Percentiles rank a stretch among this genome's conserved stretches.
Conservation (phyloP, 2,329 filamentous ascomycete species). For the Fusarium vanettenii region DNA sequence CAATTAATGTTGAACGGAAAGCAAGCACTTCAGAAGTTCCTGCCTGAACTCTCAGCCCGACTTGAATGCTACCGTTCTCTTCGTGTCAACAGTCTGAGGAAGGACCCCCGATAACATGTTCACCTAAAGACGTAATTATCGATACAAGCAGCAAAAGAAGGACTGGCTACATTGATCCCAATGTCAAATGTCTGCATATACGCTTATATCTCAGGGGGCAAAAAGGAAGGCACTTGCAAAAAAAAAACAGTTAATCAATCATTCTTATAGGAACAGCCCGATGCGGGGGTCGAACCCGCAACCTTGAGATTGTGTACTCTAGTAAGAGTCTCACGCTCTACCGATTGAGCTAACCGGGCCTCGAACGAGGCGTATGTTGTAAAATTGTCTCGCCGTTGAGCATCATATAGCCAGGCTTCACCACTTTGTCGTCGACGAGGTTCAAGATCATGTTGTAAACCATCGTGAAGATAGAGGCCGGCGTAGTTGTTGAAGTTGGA, state of each 20-base stretch:
- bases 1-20: not conserved
- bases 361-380: not conserved
- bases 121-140: not conserved
- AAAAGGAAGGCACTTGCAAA: not conserved
- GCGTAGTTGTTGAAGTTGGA: not conserved
- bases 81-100: not conserved
- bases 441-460: not conserved
- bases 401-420: not conserved
- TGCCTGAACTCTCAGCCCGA: not conserved
- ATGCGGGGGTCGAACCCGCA: conserved; percentile 65
- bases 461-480: not conserved
- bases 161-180: not conserved
- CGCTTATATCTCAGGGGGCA: conserved; percentile 13
- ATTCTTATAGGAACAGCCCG: conserved; percentile 52
- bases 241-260: not conserved
- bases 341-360: conserved; percentile 51
- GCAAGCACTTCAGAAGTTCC: not conserved
- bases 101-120: not conserved
- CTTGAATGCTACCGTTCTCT: not conserved
- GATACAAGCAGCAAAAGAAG: not conserved
- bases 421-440: not conserved
- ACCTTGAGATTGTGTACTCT: conserved; percentile 59
- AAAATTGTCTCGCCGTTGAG: not conserved
- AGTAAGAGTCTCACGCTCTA: conserved; percentile 77
- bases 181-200: conserved; percentile 7